Conservation (phyloP, 1,139 yeast genomes). For the Trichomonascaceae sp. region DNA sequence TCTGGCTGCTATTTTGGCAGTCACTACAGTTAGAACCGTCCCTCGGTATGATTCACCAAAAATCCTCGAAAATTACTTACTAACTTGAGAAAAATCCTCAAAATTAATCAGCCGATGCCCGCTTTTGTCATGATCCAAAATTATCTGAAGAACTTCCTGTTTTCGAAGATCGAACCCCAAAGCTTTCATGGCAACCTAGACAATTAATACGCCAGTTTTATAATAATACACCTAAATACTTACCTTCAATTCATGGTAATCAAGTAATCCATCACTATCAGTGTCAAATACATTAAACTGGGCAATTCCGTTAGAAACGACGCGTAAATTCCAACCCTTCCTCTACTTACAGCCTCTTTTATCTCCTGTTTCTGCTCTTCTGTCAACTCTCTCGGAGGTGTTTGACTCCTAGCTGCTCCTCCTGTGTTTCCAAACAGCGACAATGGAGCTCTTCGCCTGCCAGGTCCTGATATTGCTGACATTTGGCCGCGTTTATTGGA, state of each 20-base stretch:
- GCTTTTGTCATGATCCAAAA: conserved; percentile 75
- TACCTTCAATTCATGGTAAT: conserved; percentile 81
- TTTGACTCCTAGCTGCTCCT: not conserved
- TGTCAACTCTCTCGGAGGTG: conserved; percentile 46
- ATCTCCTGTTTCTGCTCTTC: conserved; percentile 92
- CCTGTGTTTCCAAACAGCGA: conserved; percentile 6
- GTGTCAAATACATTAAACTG: conserved; percentile 79
- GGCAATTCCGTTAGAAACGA: not conserved
- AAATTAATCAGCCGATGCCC: conserved; percentile 67
- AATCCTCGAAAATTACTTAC: conserved; percentile 36
- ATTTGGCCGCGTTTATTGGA: not conserved
- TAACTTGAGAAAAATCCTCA: conserved; percentile 73
- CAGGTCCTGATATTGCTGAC: conserved; percentile 8
- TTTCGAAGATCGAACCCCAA: conserved; percentile 84
- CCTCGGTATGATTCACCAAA: not conserved
- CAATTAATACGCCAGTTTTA: too few species aligned
- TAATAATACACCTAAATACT: conserved; percentile 5
- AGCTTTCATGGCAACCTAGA: conserved; percentile 76
- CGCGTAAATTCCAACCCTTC: not conserved
- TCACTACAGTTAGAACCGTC: conserved; percentile 39
- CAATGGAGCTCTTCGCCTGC: conserved; percentile 8
- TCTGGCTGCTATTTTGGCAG: conserved; percentile 69
- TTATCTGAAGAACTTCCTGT: conserved; percentile 71
- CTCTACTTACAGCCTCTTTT: conserved; percentile 60
- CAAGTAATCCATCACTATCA: conserved; percentile 84